A percentile compares a stretch with the other conserved stretches of the same genome.
Evolutionary conservation across 805 yeast genomes (phyloP).

Genomic region (Ogataea corticis): DNA sequence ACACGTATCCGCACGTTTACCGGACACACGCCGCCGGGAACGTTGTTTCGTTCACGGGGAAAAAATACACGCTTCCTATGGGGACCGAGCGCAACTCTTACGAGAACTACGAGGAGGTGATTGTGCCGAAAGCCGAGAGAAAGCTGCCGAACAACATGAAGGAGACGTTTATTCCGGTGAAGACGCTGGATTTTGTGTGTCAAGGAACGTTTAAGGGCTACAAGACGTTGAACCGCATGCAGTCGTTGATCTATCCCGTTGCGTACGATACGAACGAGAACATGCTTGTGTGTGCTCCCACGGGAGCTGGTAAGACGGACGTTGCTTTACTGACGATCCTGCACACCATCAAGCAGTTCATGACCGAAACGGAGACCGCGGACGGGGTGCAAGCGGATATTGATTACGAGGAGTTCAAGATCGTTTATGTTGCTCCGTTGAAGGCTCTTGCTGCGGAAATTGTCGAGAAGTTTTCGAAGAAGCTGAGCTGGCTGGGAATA

Average conservation of each 20-base stretch:
- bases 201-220: constrained; percentile 83
- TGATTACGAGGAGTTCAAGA: constrained; percentile 81
- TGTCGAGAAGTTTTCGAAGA: constrained; percentile 80
- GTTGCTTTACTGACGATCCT: constrained; percentile 81
- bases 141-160: constrained; percentile 42
- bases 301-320: constrained; percentile 98
- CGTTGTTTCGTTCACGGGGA: constrained; percentile 77
- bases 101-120: constrained; percentile 67
- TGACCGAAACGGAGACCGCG: constrained; percentile 49
- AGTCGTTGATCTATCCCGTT: constrained; percentile 85
- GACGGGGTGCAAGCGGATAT: constrained; percentile 59
- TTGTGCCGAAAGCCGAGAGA: constrained; percentile 73
- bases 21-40: constrained; percentile 67
- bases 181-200: constrained; percentile 74
- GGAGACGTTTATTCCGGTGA: constrained; percentile 53
- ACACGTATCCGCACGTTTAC: constrained; percentile 84
- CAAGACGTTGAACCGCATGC: constrained; percentile 78
- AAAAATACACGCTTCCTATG: constrained; percentile 72
- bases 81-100: constrained; percentile 71
- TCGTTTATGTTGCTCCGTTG: constrained; percentile 89
- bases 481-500: constrained; percentile 82
- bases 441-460: constrained; percentile 97
- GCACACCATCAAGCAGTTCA: constrained; percentile 74
- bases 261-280: constrained; percentile 93
- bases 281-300: constrained; percentile 95